A percentile compares a stretch with the other conserved stretches of the same genome.
These are phyloP conservation scores for Ganoderma resinaceum DNA, from an alignment of 1,284 basidiomycete genomes.

Conservation along the genomic window DNA sequence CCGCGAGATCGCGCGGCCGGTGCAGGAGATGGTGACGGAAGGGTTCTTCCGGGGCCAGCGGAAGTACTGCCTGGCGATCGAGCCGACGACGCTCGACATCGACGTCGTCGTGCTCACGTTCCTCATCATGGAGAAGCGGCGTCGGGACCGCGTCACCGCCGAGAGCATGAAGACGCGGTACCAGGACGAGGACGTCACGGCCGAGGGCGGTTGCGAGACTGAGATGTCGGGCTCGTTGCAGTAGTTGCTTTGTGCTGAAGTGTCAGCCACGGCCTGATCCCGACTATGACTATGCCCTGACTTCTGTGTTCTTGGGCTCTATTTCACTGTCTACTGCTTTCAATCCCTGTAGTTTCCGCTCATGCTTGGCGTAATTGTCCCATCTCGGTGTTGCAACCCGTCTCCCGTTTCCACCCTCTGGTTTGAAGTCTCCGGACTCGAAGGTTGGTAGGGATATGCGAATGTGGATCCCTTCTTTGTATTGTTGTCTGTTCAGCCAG, in stretches of 20 bases:
- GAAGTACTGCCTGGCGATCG: constrained; percentile 51
- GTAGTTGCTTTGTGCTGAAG: neutral
- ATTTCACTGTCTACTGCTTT: neutral
- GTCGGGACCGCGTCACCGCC: constrained; percentile 45
- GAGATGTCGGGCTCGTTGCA: neutral
- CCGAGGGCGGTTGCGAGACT: constrained; percentile 37
- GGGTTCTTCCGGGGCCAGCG: constrained; percentile 56
- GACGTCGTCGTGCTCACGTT: constrained; percentile 60
- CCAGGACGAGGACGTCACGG: constrained; percentile 48
- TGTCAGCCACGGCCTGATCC: no score
- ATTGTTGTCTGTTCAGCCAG: neutral
- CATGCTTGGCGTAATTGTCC: neutral
- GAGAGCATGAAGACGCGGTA: constrained; percentile 40
- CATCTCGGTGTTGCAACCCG: neutral
- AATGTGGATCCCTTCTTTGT: neutral
- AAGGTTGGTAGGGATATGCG: neutral
- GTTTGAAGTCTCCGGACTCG: neutral
- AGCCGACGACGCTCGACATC: constrained; percentile 51
- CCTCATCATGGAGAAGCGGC: constrained; percentile 59
- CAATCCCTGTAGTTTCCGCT: no score
- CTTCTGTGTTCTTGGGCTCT: neutral
- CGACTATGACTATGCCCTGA: no score
- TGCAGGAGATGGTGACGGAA: constrained; percentile 41
- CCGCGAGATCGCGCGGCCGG: constrained; percentile 51
- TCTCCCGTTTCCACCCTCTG: neutral